A percentile compares a stretch with the other conserved stretches of the same genome.
Conservation (phyloP, 1,284 basidiomycete genomes). For the Rhodotorula sp. region DNA sequence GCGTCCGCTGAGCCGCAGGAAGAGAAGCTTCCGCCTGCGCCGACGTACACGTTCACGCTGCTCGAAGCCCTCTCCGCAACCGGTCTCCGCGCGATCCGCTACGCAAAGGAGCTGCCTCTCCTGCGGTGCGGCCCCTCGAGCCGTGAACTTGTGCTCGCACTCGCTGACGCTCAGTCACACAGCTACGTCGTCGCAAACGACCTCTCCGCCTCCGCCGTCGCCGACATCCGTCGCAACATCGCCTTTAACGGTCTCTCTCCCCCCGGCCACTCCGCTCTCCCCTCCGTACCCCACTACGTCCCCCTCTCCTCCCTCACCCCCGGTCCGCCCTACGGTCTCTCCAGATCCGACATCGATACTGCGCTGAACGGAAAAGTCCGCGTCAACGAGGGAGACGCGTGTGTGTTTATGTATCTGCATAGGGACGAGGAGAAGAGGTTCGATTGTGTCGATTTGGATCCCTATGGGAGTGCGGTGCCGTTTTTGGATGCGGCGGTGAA, state of each 20-base stretch:
- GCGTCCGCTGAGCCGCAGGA: background rate
- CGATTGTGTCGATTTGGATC: slow-evolving; percentile 94
- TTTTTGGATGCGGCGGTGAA: slow-evolving; percentile 98
- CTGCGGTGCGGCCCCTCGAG: slow-evolving; percentile 63
- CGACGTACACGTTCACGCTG: slow-evolving; percentile 68
- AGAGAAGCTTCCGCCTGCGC: slow-evolving; percentile 11
- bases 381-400: slow-evolving; percentile 90
- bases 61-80: slow-evolving; percentile 97
- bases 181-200: slow-evolving; percentile 94
- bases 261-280: background rate
- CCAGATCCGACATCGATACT: slow-evolving; percentile 47
- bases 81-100: slow-evolving; percentile 90
- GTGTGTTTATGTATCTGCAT: slow-evolving; percentile 87
- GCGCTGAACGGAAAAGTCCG: slow-evolving; percentile 61
- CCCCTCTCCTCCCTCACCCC: no score
- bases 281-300: no score
- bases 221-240: slow-evolving; percentile 84
- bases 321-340: no score
- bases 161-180: slow-evolving; percentile 18
- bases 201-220: slow-evolving; percentile 75
- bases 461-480: slow-evolving; percentile 94
- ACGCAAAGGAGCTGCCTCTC: slow-evolving; percentile 94
- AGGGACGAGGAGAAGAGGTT: slow-evolving; percentile 71
- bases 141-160: background rate
- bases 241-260: slow-evolving; percentile 78